These are phyloP conservation scores for Coelastrella sp. DNA, from an alignment of 139 green algal genomes.

Conservation along the genomic window DNA sequence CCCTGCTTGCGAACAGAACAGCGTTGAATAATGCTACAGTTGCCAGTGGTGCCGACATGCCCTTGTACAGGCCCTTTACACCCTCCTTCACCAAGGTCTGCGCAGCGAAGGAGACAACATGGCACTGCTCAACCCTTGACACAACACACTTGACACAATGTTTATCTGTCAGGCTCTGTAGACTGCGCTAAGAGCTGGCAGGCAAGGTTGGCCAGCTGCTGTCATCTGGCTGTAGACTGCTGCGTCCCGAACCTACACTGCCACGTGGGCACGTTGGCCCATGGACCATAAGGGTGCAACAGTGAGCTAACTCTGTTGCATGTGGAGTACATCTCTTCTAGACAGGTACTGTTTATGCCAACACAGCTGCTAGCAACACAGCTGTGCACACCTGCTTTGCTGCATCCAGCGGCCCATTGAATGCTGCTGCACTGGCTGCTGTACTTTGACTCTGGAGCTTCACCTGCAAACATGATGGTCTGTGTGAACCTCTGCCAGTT, in stretches of 20 bases:
- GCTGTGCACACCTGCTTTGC: constrained; percentile 53
- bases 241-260: background rate
- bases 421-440: constrained; percentile 53
- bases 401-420: constrained; percentile 61
- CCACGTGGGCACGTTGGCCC: background rate
- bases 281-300: no score
- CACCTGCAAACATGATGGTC: constrained; percentile 57
- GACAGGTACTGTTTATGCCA: no score
- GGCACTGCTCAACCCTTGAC: no score
- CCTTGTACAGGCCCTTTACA: constrained; percentile 72
- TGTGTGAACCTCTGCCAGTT: background rate
- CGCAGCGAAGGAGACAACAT: background rate
- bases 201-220: background rate
- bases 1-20: constrained; percentile 77
- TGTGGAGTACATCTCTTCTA: no score
- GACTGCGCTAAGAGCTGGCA: background rate
- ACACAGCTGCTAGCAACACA: no score
- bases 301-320: no score
- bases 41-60: constrained; percentile 82
- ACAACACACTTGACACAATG: background rate
- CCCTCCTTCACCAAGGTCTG: constrained; percentile 77
- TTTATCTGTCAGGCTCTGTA: background rate
- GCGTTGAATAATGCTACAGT: constrained; percentile 89
- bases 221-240: background rate
- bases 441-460: constrained; percentile 79